phyloP scores from a whole-genome alignment of 2,329 filamentous ascomycete species.

The Xylariaceae sp. region DNA sequence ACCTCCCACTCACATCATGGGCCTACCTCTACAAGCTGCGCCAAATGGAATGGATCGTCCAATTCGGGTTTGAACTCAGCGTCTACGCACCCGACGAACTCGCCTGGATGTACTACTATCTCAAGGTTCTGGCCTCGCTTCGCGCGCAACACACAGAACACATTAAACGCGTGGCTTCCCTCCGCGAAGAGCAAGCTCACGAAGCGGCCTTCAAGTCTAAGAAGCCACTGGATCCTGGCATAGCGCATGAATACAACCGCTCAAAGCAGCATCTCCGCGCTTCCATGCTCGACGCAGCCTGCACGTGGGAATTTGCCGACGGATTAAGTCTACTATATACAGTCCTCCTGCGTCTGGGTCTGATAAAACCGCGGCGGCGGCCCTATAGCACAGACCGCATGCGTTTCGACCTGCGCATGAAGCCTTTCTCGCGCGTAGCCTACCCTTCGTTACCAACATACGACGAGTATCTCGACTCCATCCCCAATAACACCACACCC shows the following conservation, averaged over 20 bases:
- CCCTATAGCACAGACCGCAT: constrained; percentile 66
- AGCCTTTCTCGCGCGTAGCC: constrained; percentile 67
- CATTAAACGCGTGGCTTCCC: constrained; percentile 59
- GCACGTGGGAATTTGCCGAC: constrained; percentile 54
- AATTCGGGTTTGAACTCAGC: constrained; percentile 90
- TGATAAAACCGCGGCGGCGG: constrained; percentile 48
- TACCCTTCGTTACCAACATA: constrained; percentile 65
- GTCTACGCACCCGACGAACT: constrained; percentile 85
- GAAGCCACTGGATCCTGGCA: constrained; percentile 23
- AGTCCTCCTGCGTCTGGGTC: constrained; percentile 54
- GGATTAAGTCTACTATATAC: constrained; percentile 61
- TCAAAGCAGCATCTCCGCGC: constrained; percentile 55
- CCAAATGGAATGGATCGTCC: constrained; percentile 80
- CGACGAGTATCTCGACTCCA: constrained; percentile 53
- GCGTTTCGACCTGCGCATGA: constrained; percentile 82
- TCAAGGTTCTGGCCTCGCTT: constrained; percentile 68
- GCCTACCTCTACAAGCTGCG: constrained; percentile 85
- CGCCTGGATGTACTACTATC: constrained; percentile 85
- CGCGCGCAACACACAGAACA: constrained; percentile 67
- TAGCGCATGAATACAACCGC: constrained; percentile 43
- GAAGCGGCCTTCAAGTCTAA: constrained; percentile 7
- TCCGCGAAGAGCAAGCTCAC: constrained; percentile 8
- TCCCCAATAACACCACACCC: constrained; percentile 36
- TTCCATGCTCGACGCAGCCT: constrained; percentile 61
- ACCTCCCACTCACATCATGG: constrained; percentile 81